A percentile compares a stretch with the other conserved stretches of the same genome.
phyloP scores from a whole-genome alignment of 2,329 filamentous ascomycete genomes.

The Aschersonia sp. region DNA sequence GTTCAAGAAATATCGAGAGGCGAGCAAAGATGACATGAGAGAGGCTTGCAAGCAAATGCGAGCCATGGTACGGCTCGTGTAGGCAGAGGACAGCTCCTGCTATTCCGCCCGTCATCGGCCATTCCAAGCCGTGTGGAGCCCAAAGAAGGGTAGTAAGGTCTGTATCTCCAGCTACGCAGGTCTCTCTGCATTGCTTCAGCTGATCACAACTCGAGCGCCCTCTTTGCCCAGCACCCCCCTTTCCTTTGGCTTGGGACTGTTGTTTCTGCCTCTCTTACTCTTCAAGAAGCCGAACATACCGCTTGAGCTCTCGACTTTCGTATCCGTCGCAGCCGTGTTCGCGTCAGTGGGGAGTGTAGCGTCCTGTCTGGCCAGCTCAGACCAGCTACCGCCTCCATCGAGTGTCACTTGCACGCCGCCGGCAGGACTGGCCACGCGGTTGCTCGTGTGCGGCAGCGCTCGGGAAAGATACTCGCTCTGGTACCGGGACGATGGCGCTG shows the following conservation, averaged over 20 bases:
- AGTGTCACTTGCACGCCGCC: conserved; percentile 86
- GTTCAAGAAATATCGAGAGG: too few species aligned
- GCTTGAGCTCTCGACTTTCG: conserved; percentile 43
- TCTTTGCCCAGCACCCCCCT: conserved; percentile 89
- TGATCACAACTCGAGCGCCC: conserved; percentile 71
- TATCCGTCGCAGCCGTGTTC: conserved; percentile 32
- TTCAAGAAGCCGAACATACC: conserved; percentile 85
- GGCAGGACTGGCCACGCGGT: conserved; percentile 59
- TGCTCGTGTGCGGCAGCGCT: conserved; percentile 40
- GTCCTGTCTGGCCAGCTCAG: conserved; percentile 74
- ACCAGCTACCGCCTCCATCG: conserved; percentile 82
- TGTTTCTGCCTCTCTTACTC: conserved; percentile 76
- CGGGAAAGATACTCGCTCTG: conserved; percentile 29
- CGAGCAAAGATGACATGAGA: too few species aligned
- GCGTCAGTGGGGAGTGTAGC: conserved; percentile 58
- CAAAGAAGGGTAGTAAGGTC: too few species aligned
- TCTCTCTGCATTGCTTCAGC: conserved; percentile 18
- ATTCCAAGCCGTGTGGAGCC: too few species aligned
- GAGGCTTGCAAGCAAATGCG: too few species aligned
- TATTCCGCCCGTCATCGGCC: too few species aligned
- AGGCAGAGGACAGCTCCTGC: too few species aligned
- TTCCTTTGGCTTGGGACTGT: conserved; percentile 90
- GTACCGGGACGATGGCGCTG: conserved; percentile 22
- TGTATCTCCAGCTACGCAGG: not conserved
- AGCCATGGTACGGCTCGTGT: too few species aligned